Evolutionary conservation across 768 basidiomycete species (phyloP).

Genomic region (Boletus subcaerulescens): DNA sequence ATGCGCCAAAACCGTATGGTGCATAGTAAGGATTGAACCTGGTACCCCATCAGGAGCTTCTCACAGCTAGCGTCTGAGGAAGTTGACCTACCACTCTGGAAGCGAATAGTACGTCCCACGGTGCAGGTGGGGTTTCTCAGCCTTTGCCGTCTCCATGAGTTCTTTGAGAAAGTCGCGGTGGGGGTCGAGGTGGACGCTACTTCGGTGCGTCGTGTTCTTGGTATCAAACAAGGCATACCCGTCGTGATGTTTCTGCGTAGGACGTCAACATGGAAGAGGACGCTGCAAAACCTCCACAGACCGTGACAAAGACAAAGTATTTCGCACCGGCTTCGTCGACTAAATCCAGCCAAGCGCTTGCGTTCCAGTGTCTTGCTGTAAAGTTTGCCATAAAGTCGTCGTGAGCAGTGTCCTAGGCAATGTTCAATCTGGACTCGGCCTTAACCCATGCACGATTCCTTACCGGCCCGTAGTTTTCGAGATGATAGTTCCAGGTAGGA

Average conservation of each 20-base stretch:
- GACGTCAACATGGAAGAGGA: neutral
- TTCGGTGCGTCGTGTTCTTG: slow-evolving; percentile 48
- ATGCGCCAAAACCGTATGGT: slow-evolving; percentile 46
- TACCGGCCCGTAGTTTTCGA: slow-evolving; percentile 44
- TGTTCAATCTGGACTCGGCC: neutral
- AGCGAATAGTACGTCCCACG: slow-evolving; percentile 59
- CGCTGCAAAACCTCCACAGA: slow-evolving; percentile 16
- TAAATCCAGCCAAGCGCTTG: slow-evolving; percentile 52
- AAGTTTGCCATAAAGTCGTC: slow-evolving; percentile 60
- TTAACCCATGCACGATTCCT: slow-evolving; percentile 12
- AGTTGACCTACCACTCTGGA: slow-evolving; percentile 45
- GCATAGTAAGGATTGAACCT: slow-evolving; percentile 57
- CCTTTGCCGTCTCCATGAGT: slow-evolving; percentile 47
- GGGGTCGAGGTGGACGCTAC: slow-evolving; percentile 47
- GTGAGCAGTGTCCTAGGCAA: slow-evolving; percentile 42
- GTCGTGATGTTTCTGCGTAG: slow-evolving; percentile 56
- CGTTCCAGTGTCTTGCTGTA: slow-evolving; percentile 50
- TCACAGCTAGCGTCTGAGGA: neutral
- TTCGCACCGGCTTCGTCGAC: slow-evolving; percentile 57
- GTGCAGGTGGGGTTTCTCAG: slow-evolving; percentile 47
- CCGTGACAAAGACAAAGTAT: slow-evolving; percentile 58
- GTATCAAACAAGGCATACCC: slow-evolving; percentile 59
- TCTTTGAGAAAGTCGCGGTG: slow-evolving; percentile 51
- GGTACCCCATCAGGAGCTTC: neutral
- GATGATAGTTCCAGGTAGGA: slow-evolving; percentile 48